Evolutionary conservation across 2,329 filamentous ascomycete species (phyloP), one percentile per base, ranked within the genome.

Genomic region (Aspergillus quadricinctus): DNA sequence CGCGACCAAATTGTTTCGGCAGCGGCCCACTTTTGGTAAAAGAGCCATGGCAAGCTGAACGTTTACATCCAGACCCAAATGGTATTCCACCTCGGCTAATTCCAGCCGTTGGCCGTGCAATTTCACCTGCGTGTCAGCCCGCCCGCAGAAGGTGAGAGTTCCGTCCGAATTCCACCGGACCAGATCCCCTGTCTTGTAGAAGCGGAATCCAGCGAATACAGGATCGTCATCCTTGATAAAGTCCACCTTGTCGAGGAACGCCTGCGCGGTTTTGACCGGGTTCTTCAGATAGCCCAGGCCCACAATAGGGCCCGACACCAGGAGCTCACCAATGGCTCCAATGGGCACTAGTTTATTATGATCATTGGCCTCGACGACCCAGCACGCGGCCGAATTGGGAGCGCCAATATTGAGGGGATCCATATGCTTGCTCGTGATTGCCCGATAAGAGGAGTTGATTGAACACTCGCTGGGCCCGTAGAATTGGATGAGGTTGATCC

Each of bases 51-150:
- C 53, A n/a, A 56, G 50, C 29, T 51, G 53, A 10, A 58, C 52
- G 3, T 27, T n/a, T 7, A 53, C 50, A 11, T 55, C n/a, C n/a
- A n/a, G 56, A 14, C 50, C 37, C 14, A 58, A 35, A 23, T 53
- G 49, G 19, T 57, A 54, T 28, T 62, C 60, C 9, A 62, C 57
- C 49, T 62, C 60, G 4, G 52, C 56, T 2, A 62, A 43, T 35
- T 62, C 60, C 21, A 62, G 45, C 10, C 60, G 58, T 29, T 62
- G 60, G 10, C 60, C 60, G 10, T 53, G 54, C 9, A 62, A 41
- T 35, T 62, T 62, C 11, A 62, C 52, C 45, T 60, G 58, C 9
- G 51, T 52, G 14, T 62, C 60, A 6, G 50, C 51, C n/a, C 60
- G 52, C 0, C 60, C 60, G 29, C 58, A 54, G 28, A 57, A 60